Base-by-base conservation (phyloP, 2,329 filamentous ascomycete species). In the Talaromyces islandicus region DNA sequence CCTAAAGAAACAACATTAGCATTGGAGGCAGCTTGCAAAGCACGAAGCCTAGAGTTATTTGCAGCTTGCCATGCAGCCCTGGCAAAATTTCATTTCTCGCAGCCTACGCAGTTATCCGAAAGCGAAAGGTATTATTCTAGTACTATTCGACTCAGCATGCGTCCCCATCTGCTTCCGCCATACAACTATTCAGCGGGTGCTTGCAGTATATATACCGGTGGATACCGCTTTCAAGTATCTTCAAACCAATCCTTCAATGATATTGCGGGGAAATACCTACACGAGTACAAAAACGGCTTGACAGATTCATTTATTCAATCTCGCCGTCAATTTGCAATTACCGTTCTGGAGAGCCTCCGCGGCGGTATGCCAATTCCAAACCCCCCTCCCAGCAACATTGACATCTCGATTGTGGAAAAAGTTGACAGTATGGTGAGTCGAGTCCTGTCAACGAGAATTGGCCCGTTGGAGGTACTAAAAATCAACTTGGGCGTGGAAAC, bases 401-500 rank as follows among this genome's bases (percentile, higher is more conserved):
- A 59, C 19, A 56, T 59, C 6, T 59, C 58, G 1, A 55, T 56
- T 38, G 58, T 59, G 12, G 29, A 24, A 1, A 43, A 21, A 14
- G 52, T 41, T 12, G 53, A 59, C 14, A 43, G 21, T 5, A 56
- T 59, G 27, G 32, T 59, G 7, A 54, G 25, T 24, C 27, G 41
- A n/a, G 12, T 41, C 4, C 27, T 41, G 24, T 19, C 35, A 19
- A 56, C 58, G 7, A 56, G 29, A 38, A 12, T n/a, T 4, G 58
- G 58, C 6, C 58, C 52, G 6, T 32, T 59, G 4, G 29, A 59
- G n/a, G 27, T 56, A 17, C 12, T 38, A 17, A 55, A 43, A 7
- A 30, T 59, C 17, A 54, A 54, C n/a, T 21, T 59, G 5, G 58
- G 58, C 10, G 52, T 59, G 11, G 58, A 59, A 32, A 59, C 58